Conservation (phyloP, 2,329 filamentous ascomycete genomes). For the Fusarium sulawesiense region DNA sequence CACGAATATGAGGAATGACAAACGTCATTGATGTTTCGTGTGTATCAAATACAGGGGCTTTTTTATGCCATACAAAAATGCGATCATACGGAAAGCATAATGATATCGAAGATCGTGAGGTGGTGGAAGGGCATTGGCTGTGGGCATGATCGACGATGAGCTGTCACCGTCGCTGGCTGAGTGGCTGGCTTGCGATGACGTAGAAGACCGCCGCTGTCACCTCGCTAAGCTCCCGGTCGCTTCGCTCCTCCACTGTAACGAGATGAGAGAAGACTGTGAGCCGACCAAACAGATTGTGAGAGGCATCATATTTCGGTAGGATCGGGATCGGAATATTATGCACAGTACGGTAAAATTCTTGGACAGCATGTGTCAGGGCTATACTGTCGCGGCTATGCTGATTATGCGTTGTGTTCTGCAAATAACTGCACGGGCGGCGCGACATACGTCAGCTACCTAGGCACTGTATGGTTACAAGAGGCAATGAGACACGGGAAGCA, state of each 20-base stretch:
- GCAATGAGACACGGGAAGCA: not conserved
- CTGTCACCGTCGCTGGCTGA: not conserved
- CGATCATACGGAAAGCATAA: not conserved
- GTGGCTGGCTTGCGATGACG: constrained; percentile 14
- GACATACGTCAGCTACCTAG: not conserved
- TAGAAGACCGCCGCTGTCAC: not conserved
- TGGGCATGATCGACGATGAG: constrained; percentile 1
- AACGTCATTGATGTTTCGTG: not conserved
- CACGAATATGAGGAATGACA: not conserved
- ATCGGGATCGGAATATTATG: not conserved
- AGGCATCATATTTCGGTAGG: not conserved
- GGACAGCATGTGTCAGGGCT: not conserved
- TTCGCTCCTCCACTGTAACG: not conserved
- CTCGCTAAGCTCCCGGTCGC: not conserved
- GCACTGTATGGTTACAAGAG: not conserved
- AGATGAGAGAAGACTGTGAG: not conserved
- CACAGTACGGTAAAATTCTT: not conserved
- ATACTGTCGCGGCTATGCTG: not conserved
- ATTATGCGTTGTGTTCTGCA: not conserved
- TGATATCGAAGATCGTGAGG: not conserved
- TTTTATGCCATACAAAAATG: not conserved
- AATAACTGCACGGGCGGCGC: not conserved
- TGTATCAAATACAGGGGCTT: not conserved
- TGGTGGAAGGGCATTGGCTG: not conserved
- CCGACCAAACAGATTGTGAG: not conserved